Evolutionary conservation across 2,329 filamentous ascomycete species (phyloP).

Genomic region (Bipolaris sorokiniana): DNA sequence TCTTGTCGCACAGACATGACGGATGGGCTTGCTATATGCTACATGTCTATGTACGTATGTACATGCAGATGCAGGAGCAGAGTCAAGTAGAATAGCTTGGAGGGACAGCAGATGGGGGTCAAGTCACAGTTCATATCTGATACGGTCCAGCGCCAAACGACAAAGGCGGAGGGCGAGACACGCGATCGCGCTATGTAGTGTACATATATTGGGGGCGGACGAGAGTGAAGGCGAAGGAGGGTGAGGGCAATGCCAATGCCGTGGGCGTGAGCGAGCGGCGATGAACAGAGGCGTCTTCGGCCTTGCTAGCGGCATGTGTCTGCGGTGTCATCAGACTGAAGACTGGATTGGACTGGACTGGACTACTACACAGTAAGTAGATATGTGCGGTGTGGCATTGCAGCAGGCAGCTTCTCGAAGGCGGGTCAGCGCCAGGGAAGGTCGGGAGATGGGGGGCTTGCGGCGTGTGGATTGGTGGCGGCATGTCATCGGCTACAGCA

Average conservation of each 20-base stretch:
- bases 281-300: background rate
- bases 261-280: background rate
- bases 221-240: background rate
- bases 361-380: too few relatives aligned
- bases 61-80: background rate
- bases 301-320: background rate
- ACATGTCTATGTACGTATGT: background rate
- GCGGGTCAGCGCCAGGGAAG: slow-evolving; percentile 10
- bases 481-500: slow-evolving; percentile 29
- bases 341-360: too few relatives aligned
- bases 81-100: background rate
- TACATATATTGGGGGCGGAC: background rate
- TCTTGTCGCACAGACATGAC: background rate
- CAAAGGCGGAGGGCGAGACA: too few relatives aligned
- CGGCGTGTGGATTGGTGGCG: slow-evolving; percentile 23
- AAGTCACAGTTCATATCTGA: too few relatives aligned
- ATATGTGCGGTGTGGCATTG: slow-evolving; percentile 14
- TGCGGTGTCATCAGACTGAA: slow-evolving; percentile 26
- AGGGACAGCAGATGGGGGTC: background rate
- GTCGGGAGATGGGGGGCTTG: background rate
- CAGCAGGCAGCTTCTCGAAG: slow-evolving; percentile 27
- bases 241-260: background rate
- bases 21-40: background rate
- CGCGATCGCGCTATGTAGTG: too few relatives aligned
- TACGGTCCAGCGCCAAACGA: too few relatives aligned